phyloP scores from a whole-genome alignment of 192 early-diverging fungal species.

The Oehlia diaphana region DNA sequence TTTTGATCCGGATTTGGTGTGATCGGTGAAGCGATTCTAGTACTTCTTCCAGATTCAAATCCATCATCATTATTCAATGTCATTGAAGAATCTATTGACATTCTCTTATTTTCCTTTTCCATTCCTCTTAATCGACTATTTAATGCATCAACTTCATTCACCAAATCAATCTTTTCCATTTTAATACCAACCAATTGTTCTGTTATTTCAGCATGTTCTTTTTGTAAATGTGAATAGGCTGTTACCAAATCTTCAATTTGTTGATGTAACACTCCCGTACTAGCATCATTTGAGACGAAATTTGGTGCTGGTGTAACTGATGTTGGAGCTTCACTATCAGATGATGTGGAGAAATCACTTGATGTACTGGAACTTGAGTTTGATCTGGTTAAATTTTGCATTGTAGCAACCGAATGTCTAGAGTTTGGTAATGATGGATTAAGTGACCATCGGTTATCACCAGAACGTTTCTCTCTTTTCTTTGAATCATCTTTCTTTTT shows the following conservation, averaged over 20 bases:
- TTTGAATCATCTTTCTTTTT: conserved; percentile 2
- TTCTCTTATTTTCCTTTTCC: conserved; percentile 52
- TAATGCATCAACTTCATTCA: conserved; percentile 55
- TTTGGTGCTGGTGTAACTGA: background rate
- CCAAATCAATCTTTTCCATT: conserved; percentile 50
- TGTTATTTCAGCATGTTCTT: conserved; percentile 66
- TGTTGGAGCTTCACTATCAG: background rate
- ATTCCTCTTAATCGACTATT: conserved; percentile 45
- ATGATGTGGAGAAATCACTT: background rate
- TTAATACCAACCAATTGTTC: conserved; percentile 59
- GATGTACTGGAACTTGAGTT: background rate
- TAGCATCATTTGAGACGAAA: conserved; percentile 29
- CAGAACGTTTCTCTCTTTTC: background rate
- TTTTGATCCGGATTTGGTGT: background rate
- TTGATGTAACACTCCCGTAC: conserved; percentile 47
- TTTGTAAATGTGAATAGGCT: conserved; percentile 62
- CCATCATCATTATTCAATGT: conserved; percentile 7
- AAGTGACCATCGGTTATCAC: background rate
- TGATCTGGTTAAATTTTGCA: background rate
- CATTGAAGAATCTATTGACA: conserved; percentile 25
- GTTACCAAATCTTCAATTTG: conserved; percentile 64
- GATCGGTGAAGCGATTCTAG: background rate
- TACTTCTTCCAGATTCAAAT: background rate
- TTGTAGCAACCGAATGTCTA: background rate
- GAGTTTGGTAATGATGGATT: background rate